phyloP scores from a whole-genome alignment of 768 basidiomycete species.

The Rubroboletus satanas region DNA sequence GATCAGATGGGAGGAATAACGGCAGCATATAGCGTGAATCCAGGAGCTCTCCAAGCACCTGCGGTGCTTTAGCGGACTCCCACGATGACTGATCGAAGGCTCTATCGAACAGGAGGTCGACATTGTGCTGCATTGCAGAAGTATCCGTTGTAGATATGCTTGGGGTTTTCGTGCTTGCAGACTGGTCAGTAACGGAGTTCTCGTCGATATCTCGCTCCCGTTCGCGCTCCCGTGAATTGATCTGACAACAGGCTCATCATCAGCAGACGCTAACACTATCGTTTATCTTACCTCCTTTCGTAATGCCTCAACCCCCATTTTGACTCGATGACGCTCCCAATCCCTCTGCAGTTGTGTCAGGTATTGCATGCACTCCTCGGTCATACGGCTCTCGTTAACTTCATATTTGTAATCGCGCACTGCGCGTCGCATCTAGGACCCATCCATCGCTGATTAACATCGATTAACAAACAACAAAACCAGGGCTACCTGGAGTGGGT shows the following conservation, averaged over 20 bases:
- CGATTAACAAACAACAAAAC: background rate
- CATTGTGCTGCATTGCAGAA: conserved; percentile 45
- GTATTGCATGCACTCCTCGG: conserved; percentile 93
- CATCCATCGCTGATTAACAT: background rate
- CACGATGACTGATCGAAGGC: conserved; percentile 61
- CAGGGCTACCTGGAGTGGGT: conserved; percentile 76
- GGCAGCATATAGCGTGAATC: conserved; percentile 94
- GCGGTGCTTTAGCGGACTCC: conserved; percentile 74
- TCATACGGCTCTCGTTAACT: conserved; percentile 88
- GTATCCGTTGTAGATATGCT: conserved; percentile 34
- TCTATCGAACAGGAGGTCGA: conserved; percentile 81
- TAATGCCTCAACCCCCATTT: conserved; percentile 79
- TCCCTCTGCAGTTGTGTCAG: conserved; percentile 93
- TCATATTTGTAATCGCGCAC: conserved; percentile 93
- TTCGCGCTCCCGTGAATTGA: conserved; percentile 64
- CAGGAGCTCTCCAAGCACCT: conserved; percentile 83
- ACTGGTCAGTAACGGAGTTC: conserved; percentile 38
- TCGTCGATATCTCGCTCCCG: conserved; percentile 35
- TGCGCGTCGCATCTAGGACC: conserved; percentile 79
- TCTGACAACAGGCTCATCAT: conserved; percentile 37
- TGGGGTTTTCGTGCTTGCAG: conserved; percentile 28
- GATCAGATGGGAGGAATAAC: conserved; percentile 76
- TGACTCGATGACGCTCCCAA: conserved; percentile 91
- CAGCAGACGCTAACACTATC: background rate
- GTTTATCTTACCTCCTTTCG: conserved; percentile 64